Evolutionary conservation across 73 alveolate species (phyloP).

Genomic region (Paramecium tetraurelia): DNA sequence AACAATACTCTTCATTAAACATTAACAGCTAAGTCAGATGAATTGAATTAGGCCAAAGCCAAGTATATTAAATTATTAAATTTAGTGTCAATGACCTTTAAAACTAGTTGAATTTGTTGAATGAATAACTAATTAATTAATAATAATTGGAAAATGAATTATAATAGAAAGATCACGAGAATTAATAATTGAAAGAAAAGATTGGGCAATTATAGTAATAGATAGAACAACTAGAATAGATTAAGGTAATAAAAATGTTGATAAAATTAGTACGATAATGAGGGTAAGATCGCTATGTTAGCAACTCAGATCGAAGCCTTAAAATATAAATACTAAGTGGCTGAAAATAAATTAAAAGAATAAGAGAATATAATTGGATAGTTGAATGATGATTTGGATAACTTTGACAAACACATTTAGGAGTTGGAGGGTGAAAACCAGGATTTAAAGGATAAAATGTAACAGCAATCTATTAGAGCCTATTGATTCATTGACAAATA

Average conservation of each 20-base stretch:
- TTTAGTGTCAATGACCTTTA: not conserved
- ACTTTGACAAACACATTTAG: not conserved
- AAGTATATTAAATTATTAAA: not conserved
- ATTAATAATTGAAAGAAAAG: not conserved
- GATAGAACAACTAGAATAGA: constrained; percentile 1
- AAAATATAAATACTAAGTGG: not conserved
- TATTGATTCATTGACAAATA: not conserved
- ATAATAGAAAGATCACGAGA: not conserved
- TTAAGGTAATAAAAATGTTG: not conserved
- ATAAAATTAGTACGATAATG: not conserved
- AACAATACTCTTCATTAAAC: not conserved
- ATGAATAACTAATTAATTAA: not conserved
- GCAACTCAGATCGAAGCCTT: not conserved
- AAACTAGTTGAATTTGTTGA: not conserved
- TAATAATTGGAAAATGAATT: not conserved
- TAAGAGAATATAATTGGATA: not conserved
- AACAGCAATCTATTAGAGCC: not conserved
- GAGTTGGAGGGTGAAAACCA: not conserved
- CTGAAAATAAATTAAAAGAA: not conserved
- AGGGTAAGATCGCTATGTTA: constrained; percentile 30
- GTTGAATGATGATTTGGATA: not conserved
- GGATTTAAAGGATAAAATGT: not conserved
- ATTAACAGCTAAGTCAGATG: not conserved
- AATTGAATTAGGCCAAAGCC: not conserved
- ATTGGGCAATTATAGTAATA: not conserved